Conservation (phyloP, 2,329 filamentous ascomycete genomes). For the Ilyonectria destructans region DNA sequence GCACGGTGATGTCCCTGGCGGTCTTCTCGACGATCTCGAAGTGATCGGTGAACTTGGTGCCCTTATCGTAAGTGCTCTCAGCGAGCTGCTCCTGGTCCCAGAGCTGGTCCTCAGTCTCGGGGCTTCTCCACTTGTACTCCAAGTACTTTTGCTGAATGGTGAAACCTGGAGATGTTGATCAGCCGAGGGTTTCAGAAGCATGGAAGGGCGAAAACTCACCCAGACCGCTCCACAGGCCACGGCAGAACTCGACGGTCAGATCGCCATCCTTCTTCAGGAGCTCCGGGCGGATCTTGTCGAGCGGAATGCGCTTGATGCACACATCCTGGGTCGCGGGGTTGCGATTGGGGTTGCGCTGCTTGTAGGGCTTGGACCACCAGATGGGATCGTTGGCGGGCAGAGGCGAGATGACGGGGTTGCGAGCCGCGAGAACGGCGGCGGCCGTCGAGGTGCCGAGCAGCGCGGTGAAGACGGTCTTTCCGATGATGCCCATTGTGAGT, state of each 20-base stretch:
- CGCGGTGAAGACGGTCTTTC: slow-evolving; percentile 62
- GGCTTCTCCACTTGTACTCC: slow-evolving; percentile 71
- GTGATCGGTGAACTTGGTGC: slow-evolving; percentile 78
- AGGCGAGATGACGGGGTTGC: slow-evolving; percentile 72
- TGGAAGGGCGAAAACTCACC: slow-evolving; percentile 62
- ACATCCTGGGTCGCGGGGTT: slow-evolving; percentile 78
- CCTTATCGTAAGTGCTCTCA: slow-evolving; percentile 72
- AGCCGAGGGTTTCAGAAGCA: neutral
- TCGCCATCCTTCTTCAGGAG: slow-evolving; percentile 73
- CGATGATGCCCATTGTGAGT: slow-evolving; percentile 68
- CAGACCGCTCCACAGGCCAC: slow-evolving; percentile 77
- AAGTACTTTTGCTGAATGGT: slow-evolving; percentile 72
- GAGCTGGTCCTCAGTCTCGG: slow-evolving; percentile 72
- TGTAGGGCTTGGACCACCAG: slow-evolving; percentile 71
- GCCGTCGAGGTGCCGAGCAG: slow-evolving; percentile 66
- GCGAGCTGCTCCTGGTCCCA: slow-evolving; percentile 73
- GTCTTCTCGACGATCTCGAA: slow-evolving; percentile 81
- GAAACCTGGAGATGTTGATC: slow-evolving; percentile 61
- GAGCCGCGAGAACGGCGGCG: slow-evolving; percentile 65
- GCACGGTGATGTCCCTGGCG: slow-evolving; percentile 72
- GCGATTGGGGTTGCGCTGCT: slow-evolving; percentile 72
- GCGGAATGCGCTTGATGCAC: slow-evolving; percentile 74
- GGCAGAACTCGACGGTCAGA: slow-evolving; percentile 77
- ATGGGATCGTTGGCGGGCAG: slow-evolving; percentile 73
- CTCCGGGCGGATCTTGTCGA: slow-evolving; percentile 76